Percentiles rank a stretch among this genome's conserved stretches.
phyloP scores from a whole-genome alignment of 2,329 filamentous ascomycete species.

The Neofusicoccum laricinum region DNA sequence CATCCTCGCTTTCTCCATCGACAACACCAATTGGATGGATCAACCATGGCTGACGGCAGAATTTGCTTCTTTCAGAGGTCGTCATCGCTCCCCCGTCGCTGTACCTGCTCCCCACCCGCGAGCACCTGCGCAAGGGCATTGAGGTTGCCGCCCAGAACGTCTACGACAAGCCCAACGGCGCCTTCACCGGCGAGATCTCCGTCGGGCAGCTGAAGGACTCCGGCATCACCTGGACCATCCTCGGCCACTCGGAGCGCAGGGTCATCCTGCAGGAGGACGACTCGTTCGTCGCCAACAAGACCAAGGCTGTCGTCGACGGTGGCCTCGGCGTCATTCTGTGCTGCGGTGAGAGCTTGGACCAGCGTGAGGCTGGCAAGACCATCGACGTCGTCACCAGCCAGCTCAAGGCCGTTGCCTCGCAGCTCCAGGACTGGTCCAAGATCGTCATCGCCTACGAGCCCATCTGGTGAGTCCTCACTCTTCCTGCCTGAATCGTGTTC shows the following conservation, averaged over 20 bases:
- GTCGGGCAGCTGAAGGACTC: slow-evolving; percentile 87
- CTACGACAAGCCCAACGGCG: slow-evolving; percentile 93
- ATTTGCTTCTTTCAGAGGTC: slow-evolving; percentile 62
- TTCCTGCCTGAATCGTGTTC: too few species aligned
- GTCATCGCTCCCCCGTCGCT: slow-evolving; percentile 88
- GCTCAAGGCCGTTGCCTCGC: slow-evolving; percentile 76
- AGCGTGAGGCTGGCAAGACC: slow-evolving; percentile 82
- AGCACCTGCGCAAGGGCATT: slow-evolving; percentile 71
- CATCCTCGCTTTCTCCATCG: slow-evolving; percentile 4
- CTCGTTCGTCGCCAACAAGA: slow-evolving; percentile 85
- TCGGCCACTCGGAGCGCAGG: slow-evolving; percentile 94
- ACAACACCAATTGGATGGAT: not conserved
- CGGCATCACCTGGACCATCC: slow-evolving; percentile 83
- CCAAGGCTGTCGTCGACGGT: slow-evolving; percentile 84
- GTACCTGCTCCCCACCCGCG: slow-evolving; percentile 84
- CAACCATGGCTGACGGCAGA: not conserved
- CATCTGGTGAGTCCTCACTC: slow-evolving; percentile 75
- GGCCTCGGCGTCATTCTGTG: slow-evolving; percentile 92
- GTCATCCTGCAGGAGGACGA: slow-evolving; percentile 86
- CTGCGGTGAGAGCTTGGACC: slow-evolving; percentile 92
- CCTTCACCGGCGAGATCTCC: slow-evolving; percentile 95
- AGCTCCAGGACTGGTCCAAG: slow-evolving; percentile 84
- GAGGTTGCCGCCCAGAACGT: slow-evolving; percentile 95
- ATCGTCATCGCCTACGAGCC: slow-evolving; percentile 98
- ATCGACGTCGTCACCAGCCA: slow-evolving; percentile 82